phyloP scores from a whole-genome alignment of 106 monocot species.

The Phalaenopsis aphrodite region DNA sequence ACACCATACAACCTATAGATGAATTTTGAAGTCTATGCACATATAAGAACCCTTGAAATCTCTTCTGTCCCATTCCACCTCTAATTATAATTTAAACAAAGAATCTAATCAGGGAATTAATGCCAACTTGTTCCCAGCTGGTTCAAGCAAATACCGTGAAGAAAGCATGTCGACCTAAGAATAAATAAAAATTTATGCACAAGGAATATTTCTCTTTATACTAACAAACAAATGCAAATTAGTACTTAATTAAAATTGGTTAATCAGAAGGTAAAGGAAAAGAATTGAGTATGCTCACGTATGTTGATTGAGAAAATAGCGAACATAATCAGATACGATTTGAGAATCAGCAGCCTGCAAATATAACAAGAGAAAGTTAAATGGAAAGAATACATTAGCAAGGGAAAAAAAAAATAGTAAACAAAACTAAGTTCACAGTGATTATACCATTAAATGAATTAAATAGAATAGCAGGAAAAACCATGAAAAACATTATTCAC shows the following conservation, averaged over 20 bases:
- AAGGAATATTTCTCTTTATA: neutral
- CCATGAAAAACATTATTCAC: neutral
- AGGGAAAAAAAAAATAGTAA: neutral
- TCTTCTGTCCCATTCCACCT: no score
- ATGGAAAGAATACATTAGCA: neutral
- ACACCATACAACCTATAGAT: no score
- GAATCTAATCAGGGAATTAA: neutral
- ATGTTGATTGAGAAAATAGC: conserved; percentile 83
- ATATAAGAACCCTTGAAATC: no score
- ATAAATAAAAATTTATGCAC: neutral
- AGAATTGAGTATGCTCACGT: conserved; percentile 38
- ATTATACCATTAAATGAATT: neutral
- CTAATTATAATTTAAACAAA: neutral
- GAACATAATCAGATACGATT: conserved; percentile 80
- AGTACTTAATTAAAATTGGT: neutral
- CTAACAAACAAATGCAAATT: neutral
- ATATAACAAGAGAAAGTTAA: neutral
- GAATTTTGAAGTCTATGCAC: no score
- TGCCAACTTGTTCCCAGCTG: neutral
- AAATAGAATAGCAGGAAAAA: neutral
- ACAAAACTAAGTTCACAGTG: neutral
- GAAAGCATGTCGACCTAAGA: neutral
- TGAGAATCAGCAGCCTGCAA: conserved; percentile 86
- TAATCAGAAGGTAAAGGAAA: neutral
- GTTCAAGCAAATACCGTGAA: neutral